These are phyloP conservation scores for Coemansia reversa DNA, from an alignment of 192 early-diverging fungal species.

Conservation along the genomic window DNA sequence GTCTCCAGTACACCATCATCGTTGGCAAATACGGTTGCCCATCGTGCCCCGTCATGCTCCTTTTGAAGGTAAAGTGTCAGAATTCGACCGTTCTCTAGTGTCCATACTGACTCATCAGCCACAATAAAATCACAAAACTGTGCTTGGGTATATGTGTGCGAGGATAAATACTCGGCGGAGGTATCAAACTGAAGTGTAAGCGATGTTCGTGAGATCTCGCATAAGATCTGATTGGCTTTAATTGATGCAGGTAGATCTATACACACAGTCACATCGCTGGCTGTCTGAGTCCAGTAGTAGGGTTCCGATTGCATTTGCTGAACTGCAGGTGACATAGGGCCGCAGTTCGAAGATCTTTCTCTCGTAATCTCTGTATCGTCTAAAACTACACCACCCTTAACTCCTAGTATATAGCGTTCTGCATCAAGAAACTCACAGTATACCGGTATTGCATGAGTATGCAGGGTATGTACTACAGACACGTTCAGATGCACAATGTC, in stretches of 20 bases:
- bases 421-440: conserved; percentile 34
- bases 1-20: conserved; percentile 67
- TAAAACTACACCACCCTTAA: conserved; percentile 28
- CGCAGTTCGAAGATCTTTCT: neutral
- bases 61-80: conserved; percentile 67
- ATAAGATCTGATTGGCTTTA: conserved; percentile 57
- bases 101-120: conserved; percentile 65
- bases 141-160: conserved; percentile 8
- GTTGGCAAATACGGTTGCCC: conserved; percentile 63
- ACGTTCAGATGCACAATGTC: neutral
- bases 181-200: conserved; percentile 45
- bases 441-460: conserved; percentile 43
- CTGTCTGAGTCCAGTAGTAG: conserved; percentile 72
- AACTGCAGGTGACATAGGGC: neutral
- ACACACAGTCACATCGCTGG: conserved; percentile 63
- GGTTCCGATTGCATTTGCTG: conserved; percentile 13
- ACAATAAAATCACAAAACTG: conserved; percentile 51
- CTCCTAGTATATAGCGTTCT: conserved; percentile 33
- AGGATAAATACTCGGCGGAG: conserved; percentile 15
- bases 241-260: conserved; percentile 59
- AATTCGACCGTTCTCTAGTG: conserved; percentile 59
- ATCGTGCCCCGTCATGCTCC: conserved; percentile 58
- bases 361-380: conserved; percentile 41
- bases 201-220: conserved; percentile 56
- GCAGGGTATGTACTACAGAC: conserved; percentile 24